phyloP scores from a whole-genome alignment of 345 rosid genomes.

The Heritiera fomes region DNA sequence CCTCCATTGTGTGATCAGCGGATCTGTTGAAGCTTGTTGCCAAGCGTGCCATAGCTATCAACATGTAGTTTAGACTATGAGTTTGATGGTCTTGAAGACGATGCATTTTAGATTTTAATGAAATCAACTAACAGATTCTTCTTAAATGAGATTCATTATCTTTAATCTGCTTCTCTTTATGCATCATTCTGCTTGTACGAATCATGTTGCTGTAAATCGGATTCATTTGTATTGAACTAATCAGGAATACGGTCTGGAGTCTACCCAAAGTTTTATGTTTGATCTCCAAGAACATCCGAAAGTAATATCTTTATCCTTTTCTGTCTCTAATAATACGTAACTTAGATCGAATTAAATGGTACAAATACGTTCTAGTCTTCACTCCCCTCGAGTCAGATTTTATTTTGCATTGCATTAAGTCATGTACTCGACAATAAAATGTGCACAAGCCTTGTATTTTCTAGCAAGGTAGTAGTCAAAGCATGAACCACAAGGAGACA shows the following conservation, averaged over 20 bases:
- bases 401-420: neutral
- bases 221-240: too few species aligned
- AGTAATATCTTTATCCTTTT: too few species aligned
- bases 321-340: too few species aligned
- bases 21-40: neutral
- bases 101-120: neutral
- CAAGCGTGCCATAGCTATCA: neutral
- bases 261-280: too few species aligned
- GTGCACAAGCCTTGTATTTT: neutral
- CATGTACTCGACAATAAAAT: neutral
- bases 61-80: neutral
- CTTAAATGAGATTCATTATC: neutral
- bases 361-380: too few species aligned
- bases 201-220: neutral
- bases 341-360: too few species aligned
- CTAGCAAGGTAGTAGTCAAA: neutral
- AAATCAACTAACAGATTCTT: neutral
- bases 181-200: neutral
- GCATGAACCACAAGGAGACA: neutral
- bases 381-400: too few species aligned
- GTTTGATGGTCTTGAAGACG: neutral
- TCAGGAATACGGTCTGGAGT: too few species aligned
- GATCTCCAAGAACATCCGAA: too few species aligned
- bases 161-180: neutral
- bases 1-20: neutral